A percentile compares a stretch with the other conserved stretches of the same genome.
Conservation (phyloP, 768 basidiomycete genomes). For the Amanita polypyramis region DNA sequence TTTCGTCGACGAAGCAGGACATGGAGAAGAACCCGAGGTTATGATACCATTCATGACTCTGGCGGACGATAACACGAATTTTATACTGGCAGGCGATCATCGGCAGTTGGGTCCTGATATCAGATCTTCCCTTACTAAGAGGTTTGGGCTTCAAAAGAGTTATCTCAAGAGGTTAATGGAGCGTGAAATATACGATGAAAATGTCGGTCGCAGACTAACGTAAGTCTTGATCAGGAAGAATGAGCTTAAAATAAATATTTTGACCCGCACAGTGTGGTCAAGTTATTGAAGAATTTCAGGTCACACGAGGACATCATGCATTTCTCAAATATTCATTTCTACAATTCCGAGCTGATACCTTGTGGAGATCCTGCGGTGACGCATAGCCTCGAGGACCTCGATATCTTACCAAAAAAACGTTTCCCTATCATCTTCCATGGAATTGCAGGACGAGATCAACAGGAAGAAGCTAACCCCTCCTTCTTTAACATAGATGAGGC, state of each 20-base stretch:
- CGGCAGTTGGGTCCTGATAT: slow-evolving; percentile 55
- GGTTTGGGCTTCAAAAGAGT: slow-evolving; percentile 40
- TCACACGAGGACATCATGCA: slow-evolving; percentile 44
- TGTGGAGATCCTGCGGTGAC: slow-evolving; percentile 35
- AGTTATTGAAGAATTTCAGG: slow-evolving; percentile 48
- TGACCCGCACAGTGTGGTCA: slow-evolving; percentile 33
- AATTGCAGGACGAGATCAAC: slow-evolving; percentile 41
- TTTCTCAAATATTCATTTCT: slow-evolving; percentile 51
- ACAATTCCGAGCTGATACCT: slow-evolving; percentile 36
- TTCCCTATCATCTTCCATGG: slow-evolving; percentile 53
- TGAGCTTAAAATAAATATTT: neutral
- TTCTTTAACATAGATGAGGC: slow-evolving; percentile 56
- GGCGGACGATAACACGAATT: slow-evolving; percentile 33
- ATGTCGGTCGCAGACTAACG: slow-evolving; percentile 28
- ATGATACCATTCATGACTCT: slow-evolving; percentile 47
- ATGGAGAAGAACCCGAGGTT: slow-evolving; percentile 49
- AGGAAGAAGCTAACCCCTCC: slow-evolving; percentile 46
- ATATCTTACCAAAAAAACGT: slow-evolving; percentile 26
- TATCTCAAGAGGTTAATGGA: slow-evolving; percentile 43
- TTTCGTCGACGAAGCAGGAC: slow-evolving; percentile 57
- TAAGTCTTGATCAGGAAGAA: slow-evolving; percentile 13
- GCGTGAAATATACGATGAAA: slow-evolving; percentile 24
- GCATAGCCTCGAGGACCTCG: slow-evolving; percentile 25
- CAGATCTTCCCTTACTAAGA: slow-evolving; percentile 32
- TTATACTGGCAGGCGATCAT: slow-evolving; percentile 51